Conservation (phyloP, 2,329 filamentous ascomycete genomes). For the Cladosporium phlei region DNA sequence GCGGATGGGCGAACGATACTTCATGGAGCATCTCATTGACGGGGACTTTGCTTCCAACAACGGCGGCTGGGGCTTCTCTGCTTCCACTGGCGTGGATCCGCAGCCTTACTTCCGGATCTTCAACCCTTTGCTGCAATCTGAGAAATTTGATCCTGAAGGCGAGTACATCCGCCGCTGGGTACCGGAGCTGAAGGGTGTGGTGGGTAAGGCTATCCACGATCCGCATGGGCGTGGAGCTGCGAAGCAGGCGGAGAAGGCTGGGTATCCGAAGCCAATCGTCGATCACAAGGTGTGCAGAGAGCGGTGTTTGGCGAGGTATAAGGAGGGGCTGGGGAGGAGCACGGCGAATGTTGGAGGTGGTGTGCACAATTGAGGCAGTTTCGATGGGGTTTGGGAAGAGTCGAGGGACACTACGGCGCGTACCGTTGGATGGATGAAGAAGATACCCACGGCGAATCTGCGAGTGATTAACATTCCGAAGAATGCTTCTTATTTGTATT, state of each 20-base stretch:
- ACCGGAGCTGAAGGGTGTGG: slow-evolving; percentile 62
- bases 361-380: slow-evolving; percentile 27
- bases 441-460: too few relatives aligned
- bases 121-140: slow-evolving; percentile 77
- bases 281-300: slow-evolving; percentile 66
- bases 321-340: slow-evolving; percentile 54
- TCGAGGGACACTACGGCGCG: too few relatives aligned
- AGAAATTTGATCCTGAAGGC: slow-evolving; percentile 76
- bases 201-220: slow-evolving; percentile 71
- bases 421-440: too few relatives aligned
- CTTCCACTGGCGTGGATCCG: slow-evolving; percentile 70
- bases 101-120: slow-evolving; percentile 91
- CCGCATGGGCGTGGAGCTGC: slow-evolving; percentile 65
- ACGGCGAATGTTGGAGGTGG: slow-evolving; percentile 39
- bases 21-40: slow-evolving; percentile 76
- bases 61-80: slow-evolving; percentile 62
- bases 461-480: too few relatives aligned
- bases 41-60: slow-evolving; percentile 78
- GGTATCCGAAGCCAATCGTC: slow-evolving; percentile 72
- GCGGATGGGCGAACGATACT: slow-evolving; percentile 74
- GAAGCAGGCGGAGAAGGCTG: slow-evolving; percentile 56
- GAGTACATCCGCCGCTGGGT: slow-evolving; percentile 81
- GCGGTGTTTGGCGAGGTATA: slow-evolving; percentile 65
- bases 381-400: neutral
- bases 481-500: too few relatives aligned